Conservation (phyloP, 768 basidiomycete species). For the Fomitopsis serialis region DNA sequence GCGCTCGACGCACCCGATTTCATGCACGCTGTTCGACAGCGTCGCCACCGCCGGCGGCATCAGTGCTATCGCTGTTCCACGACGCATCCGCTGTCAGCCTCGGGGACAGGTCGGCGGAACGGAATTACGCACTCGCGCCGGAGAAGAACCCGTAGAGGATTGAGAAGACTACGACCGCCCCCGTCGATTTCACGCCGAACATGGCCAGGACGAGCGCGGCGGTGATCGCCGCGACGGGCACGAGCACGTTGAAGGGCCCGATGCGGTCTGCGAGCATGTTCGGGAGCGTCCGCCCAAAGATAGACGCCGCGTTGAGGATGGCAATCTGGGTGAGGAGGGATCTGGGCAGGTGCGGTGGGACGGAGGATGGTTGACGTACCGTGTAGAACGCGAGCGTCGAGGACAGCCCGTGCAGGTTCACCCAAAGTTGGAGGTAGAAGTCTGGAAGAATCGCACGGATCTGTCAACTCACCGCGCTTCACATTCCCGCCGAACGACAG, state of each 20-base stretch:
- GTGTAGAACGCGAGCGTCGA: constrained; percentile 13
- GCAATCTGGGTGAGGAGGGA: constrained; percentile 35
- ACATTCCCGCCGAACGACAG: background rate
- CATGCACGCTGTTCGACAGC: constrained; percentile 4
- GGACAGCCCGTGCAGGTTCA: constrained; percentile 7
- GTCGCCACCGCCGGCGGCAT: constrained; percentile 10
- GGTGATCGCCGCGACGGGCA: constrained; percentile 27
- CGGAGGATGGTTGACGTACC: background rate
- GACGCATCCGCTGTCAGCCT: background rate
- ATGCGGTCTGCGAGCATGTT: constrained; percentile 47
- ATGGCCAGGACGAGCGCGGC: constrained; percentile 35
- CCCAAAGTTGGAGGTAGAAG: constrained; percentile 16
- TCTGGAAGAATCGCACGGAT: too few relatives aligned
- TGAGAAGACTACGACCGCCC: constrained; percentile 33
- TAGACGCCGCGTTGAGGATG: constrained; percentile 45
- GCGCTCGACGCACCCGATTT: constrained; percentile 8
- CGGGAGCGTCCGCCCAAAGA: constrained; percentile 51
- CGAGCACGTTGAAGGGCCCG: constrained; percentile 40
- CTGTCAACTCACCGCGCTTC: too few relatives aligned
- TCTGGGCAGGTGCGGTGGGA: too few relatives aligned
- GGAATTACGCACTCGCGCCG: constrained; percentile 29
- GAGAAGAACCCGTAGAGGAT: constrained; percentile 44
- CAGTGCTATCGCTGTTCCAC: constrained; percentile 7
- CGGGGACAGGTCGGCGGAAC: background rate
- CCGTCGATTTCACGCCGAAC: constrained; percentile 27